Evolutionary conservation across 768 basidiomycete species (phyloP).

Genomic region (Phanerodontia chrysosporium): DNA sequence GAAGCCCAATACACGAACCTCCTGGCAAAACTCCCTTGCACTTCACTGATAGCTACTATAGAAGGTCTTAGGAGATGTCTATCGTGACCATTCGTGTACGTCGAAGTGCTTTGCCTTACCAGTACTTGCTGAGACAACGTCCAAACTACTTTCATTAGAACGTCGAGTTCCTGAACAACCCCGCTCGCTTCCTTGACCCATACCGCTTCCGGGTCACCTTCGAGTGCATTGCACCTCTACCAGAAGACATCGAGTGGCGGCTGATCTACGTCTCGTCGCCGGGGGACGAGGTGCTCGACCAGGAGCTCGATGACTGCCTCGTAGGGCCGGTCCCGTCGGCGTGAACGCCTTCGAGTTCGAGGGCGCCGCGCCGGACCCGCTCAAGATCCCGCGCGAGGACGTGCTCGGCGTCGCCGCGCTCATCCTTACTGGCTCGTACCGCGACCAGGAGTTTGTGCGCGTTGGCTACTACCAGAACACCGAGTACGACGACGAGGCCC

Average conservation of each 20-base stretch:
- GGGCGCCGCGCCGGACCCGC: slow-evolving; percentile 77
- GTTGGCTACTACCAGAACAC: slow-evolving; percentile 99
- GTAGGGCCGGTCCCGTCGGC: slow-evolving; percentile 95
- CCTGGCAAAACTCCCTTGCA: too few relatives aligned
- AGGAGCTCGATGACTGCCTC: slow-evolving; percentile 95
- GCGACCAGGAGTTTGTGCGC: slow-evolving; percentile 97
- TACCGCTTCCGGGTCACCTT: slow-evolving; percentile 96
- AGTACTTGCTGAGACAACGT: background rate
- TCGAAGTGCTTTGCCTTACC: background rate
- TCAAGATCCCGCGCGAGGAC: slow-evolving; percentile 83
- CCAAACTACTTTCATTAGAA: slow-evolving; percentile 42
- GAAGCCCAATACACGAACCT: too few relatives aligned
- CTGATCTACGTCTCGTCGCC: slow-evolving; percentile 96
- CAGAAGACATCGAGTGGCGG: slow-evolving; percentile 98
- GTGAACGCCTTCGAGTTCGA: slow-evolving; percentile 98
- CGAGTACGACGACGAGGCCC: slow-evolving; percentile 93
- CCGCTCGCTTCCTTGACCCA: slow-evolving; percentile 83
- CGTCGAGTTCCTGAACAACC: slow-evolving; percentile 90
- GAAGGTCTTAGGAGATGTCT: slow-evolving; percentile 40
- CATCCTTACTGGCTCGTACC: slow-evolving; percentile 93
- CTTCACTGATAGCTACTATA: background rate
- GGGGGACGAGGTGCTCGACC: slow-evolving; percentile 86
- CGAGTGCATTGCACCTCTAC: slow-evolving; percentile 88
- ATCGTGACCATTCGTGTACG: slow-evolving; percentile 66
- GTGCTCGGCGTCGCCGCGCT: slow-evolving; percentile 95